A percentile compares a stretch with the other conserved stretches of the same genome.
Evolutionary conservation across 2,329 filamentous ascomycete genomes (phyloP).

Genomic region (Talaromyces rugulosus): DNA sequence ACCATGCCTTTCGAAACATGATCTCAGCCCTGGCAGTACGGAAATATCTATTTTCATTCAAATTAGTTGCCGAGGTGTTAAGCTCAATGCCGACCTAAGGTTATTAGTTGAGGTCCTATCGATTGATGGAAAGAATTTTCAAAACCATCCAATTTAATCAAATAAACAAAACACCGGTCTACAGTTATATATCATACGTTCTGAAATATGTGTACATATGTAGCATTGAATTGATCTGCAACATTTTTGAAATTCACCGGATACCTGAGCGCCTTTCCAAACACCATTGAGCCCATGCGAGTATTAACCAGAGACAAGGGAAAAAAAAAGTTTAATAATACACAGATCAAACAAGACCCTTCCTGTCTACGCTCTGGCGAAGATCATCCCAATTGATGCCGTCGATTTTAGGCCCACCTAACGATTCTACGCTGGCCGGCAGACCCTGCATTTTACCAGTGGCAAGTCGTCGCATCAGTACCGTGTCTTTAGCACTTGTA

Average conservation of each 20-base stretch:
- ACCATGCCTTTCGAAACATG: too few relatives aligned
- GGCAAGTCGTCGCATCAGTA: slow-evolving; percentile 69
- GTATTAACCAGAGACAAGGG: neutral
- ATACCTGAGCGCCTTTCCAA: neutral
- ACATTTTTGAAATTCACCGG: too few relatives aligned
- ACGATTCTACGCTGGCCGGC: slow-evolving; percentile 29
- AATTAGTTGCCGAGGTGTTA: too few relatives aligned
- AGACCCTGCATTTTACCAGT: slow-evolving; percentile 50
- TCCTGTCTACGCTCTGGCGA: slow-evolving; percentile 28
- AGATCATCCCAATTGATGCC: slow-evolving; percentile 52
- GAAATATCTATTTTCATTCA: too few relatives aligned
- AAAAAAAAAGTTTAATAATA: neutral
- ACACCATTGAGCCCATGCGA: neutral
- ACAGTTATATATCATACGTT: too few relatives aligned
- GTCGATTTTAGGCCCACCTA: slow-evolving; percentile 44
- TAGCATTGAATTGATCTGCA: neutral
- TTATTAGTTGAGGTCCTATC: too few relatives aligned
- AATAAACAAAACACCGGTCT: too few relatives aligned
- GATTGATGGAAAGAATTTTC: too few relatives aligned
- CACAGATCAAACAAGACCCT: neutral
- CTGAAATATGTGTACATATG: neutral
- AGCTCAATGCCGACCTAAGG: too few relatives aligned
- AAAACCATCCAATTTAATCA: too few relatives aligned
- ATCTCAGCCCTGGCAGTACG: too few relatives aligned
- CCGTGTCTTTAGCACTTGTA: slow-evolving; percentile 65